Percentiles rank a stretch among this genome's conserved stretches.
Conservation (phyloP, 345 rosid genomes). For the Pistacia vera region DNA sequence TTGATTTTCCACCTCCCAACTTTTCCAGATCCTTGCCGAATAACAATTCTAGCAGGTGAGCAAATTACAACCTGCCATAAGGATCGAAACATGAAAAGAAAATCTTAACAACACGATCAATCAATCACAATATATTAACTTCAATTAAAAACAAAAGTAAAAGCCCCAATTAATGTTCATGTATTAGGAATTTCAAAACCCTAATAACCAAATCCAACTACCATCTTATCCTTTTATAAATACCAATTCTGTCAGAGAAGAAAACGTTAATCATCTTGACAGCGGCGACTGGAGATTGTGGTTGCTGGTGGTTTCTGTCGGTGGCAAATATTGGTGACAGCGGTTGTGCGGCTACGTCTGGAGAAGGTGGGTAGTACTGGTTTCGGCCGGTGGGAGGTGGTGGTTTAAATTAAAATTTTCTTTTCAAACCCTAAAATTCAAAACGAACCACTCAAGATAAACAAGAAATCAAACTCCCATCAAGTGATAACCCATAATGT, state of each 20-base stretch:
- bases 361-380: too few species aligned
- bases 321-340: too few species aligned
- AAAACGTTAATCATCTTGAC: not conserved
- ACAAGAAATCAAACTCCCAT: too few species aligned
- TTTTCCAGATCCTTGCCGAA: constrained; percentile 97
- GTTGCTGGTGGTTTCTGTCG: too few species aligned
- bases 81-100: constrained; percentile 9
- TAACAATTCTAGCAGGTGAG: constrained; percentile 92
- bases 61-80: constrained; percentile 74
- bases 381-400: too few species aligned
- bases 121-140: too few species aligned
- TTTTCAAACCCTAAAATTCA: too few species aligned
- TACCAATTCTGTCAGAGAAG: not conserved
- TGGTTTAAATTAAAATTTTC: too few species aligned
- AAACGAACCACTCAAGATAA: too few species aligned
- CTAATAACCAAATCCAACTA: not conserved
- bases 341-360: too few species aligned
- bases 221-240: not conserved
- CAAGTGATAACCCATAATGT: too few species aligned
- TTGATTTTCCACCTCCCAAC: constrained; percentile 94
- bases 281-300: too few species aligned
- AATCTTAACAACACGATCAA: not conserved
- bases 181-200: not conserved
- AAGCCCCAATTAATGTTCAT: not conserved
- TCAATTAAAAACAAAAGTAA: not conserved